A percentile compares a stretch with the other conserved stretches of the same genome.
phyloP scores from a whole-genome alignment of 2,329 filamentous ascomycete genomes.

The Dendryphion nanum region DNA sequence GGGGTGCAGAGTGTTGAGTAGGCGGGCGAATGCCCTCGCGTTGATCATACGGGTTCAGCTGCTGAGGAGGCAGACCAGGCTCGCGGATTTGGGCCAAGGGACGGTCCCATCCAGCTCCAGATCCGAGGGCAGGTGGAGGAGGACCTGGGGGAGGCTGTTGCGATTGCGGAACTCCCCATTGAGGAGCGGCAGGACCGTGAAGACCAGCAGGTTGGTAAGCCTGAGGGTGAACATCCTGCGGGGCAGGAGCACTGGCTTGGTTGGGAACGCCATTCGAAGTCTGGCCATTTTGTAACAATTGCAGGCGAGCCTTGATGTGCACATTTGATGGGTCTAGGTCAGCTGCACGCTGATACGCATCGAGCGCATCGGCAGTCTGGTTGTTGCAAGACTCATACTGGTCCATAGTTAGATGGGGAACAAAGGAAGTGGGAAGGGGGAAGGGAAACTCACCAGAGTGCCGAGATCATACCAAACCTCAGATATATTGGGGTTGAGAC shows the following conservation, averaged over 20 bases:
- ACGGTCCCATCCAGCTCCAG: slow-evolving; percentile 58
- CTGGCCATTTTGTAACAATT: slow-evolving; percentile 80
- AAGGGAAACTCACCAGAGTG: slow-evolving; percentile 69
- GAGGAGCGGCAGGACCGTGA: slow-evolving; percentile 78
- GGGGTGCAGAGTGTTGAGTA: slow-evolving; percentile 58
- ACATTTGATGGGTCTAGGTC: slow-evolving; percentile 91
- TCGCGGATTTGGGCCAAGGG: slow-evolving; percentile 72
- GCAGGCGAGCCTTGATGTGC: slow-evolving; percentile 92
- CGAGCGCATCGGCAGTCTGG: slow-evolving; percentile 91
- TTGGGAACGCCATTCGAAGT: slow-evolving; percentile 66
- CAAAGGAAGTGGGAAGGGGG: slow-evolving; percentile 2
- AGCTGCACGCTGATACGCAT: slow-evolving; percentile 91
- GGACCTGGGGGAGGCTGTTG: slow-evolving; percentile 64
- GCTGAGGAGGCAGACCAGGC: slow-evolving; percentile 63
- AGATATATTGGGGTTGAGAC: slow-evolving; percentile 95
- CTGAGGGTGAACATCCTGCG: slow-evolving; percentile 93
- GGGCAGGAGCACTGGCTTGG: slow-evolving; percentile 76
- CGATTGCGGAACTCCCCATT: slow-evolving; percentile 80
- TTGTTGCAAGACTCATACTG: slow-evolving; percentile 99
- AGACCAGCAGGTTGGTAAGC: slow-evolving; percentile 84
- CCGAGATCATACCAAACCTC: slow-evolving; percentile 99
- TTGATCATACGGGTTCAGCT: slow-evolving; percentile 78
- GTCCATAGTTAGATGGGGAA: slow-evolving; percentile 15
- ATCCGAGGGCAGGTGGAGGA: slow-evolving; percentile 53
- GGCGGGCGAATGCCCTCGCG: slow-evolving; percentile 70